Evolutionary conservation across 345 rosid genomes (phyloP), one percentile per base, ranked within the genome.

Genomic region (Heritiera fomes): DNA sequence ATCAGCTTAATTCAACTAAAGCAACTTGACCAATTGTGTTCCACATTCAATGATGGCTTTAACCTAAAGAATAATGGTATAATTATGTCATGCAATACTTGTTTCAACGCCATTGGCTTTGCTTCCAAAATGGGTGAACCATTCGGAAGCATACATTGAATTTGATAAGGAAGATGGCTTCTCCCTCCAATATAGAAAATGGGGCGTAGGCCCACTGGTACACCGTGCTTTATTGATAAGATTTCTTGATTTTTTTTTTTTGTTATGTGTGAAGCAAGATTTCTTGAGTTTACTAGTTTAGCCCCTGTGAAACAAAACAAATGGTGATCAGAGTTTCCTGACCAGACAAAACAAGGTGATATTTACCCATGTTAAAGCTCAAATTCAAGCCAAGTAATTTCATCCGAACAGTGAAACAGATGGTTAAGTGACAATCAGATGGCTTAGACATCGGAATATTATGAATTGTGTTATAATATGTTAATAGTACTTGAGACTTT

Each of bases 161-260:
- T 38, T 64, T 34, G 62, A 65, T 49, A 76, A 50, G n/a, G 34
- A 50, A 64, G 72, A n/a, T 65, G 79, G 59, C 49, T 76, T 38
- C 63, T 23, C 7, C 63, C 63, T 18, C 72, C 2, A n/a, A 20
- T 73, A 64, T 45, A 18, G 52, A 32, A 65, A 65, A 72, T 34
- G 61, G 52, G 9, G 20, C 8, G 32, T 17, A 20, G 30, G 15
- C 59, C 58, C 14, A 23, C 15, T 13, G 40, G 56, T 9, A 15
- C 32, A 41, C n/a, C 17, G 17, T 45, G 1, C 71, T 63, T 76
- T 49, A 1, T 49, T n/a, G 56, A 72, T 72, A 28, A 50, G 30
- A 23, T 8, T 69, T 30, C 32, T 5, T 6, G 41, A 34, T 23
- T 23, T 23, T 23, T 23, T 23, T 23, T 23, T 23, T 23, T 23